Base-by-base conservation (phyloP, 805 yeast species). In the Ogataea sp. region DNA sequence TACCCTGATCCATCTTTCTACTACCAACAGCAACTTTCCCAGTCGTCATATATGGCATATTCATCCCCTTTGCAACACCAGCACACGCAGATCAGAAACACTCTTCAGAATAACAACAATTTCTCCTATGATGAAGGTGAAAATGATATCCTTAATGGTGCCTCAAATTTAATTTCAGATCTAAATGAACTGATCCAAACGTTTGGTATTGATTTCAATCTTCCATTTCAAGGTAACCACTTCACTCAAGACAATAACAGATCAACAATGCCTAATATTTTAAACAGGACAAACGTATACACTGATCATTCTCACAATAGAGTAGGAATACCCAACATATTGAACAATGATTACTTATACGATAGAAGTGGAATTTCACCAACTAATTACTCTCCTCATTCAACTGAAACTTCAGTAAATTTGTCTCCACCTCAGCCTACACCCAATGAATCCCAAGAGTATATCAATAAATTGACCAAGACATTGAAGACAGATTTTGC, bases 91-190 rank as follows among this genome's bases (percentile, higher is more conserved):
- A 32, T 32, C 6, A 21, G 33, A 18, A 16, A 32, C n/a, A 32
- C 35, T 13, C 8, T 18, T 15, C 33, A 30, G 13, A 30, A 30
- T 11, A 16, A 9, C 7, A 30, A 18, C 18, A 4, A 10, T n/a
- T 17, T 32, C 42, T 16, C 40, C n/a, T n/a, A n/a, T n/a, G n/a
- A 43, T n/a, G 61, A 55, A 31, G 28, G 60, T 2, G 61, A 59
- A 38, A 51, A 53, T 31, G 58, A 49, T 30, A 43, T 62, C 4
- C 49, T 62, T 39, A 49, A 55, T 34, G 65, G 63, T 30, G 65
- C 65, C 4, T 52, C 62, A 16, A 49, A 54, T 38, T 45, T 62
- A 39, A 62, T 62, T 36, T 51, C 59, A 11, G 65, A 62, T 39
- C 47, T 62, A 39, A 61, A 61, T 40, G 62, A 56, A 15, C 41